phyloP scores from a whole-genome alignment of 371 early-diverging fungal species.

The Fennellomyces sp. region DNA sequence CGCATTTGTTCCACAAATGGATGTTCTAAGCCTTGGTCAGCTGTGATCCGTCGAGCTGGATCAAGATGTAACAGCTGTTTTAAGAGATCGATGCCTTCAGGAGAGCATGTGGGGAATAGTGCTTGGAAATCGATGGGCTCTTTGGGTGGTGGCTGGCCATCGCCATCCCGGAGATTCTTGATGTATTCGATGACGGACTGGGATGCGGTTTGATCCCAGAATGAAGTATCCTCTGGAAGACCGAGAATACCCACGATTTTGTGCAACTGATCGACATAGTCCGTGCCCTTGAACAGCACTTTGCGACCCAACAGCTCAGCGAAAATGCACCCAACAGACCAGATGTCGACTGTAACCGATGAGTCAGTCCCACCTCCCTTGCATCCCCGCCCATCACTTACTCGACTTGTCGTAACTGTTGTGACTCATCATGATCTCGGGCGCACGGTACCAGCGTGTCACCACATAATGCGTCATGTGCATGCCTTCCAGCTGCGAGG shows the following conservation, averaged over 20 bases:
- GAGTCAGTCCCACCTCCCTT: no score
- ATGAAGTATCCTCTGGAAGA: constrained; percentile 84
- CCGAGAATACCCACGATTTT: constrained; percentile 94
- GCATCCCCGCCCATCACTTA: no score
- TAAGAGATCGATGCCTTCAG: constrained; percentile 77
- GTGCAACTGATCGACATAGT: constrained; percentile 94
- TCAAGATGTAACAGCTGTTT: constrained; percentile 79
- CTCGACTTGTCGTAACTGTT: constrained; percentile 43
- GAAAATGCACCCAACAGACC: constrained; percentile 99
- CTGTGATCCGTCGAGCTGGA: constrained; percentile 83
- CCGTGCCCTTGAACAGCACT: constrained; percentile 92
- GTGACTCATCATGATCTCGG: constrained; percentile 49
- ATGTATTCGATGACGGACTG: constrained; percentile 46
- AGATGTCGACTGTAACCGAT: constrained; percentile 98
- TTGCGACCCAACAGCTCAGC: constrained; percentile 95
- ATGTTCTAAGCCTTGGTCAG: constrained; percentile 78
- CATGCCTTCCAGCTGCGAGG: constrained; percentile 23
- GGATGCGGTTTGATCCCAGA: constrained; percentile 43
- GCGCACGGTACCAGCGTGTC: constrained; percentile 54
- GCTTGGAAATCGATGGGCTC: constrained; percentile 42
- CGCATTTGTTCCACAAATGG: constrained; percentile 74
- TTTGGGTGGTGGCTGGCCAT: constrained; percentile 51
- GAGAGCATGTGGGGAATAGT: constrained; percentile 58
- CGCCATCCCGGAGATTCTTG: constrained; percentile 49
- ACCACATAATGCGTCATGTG: constrained; percentile 52